Conservation (phyloP, 1,139 yeast genomes). For the Scheffersomyces segobiensis region DNA sequence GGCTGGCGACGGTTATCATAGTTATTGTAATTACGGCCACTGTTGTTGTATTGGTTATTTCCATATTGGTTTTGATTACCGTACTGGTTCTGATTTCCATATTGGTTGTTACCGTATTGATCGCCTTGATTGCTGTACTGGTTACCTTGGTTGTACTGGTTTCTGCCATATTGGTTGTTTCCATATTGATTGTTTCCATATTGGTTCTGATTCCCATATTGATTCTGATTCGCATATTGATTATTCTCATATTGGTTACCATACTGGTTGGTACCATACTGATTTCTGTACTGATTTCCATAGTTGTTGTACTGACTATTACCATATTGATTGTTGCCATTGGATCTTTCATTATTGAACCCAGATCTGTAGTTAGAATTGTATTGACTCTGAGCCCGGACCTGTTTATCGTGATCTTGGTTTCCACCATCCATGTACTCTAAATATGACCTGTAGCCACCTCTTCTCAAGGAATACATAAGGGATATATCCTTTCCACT, state of each 20-base stretch:
- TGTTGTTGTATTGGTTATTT: conserved; percentile 5
- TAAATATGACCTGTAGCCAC: conserved; percentile 42
- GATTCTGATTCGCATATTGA: conserved; percentile 1
- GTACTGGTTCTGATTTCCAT: conserved; percentile 3
- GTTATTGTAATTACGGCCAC: conserved; percentile 5
- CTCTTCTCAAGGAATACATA: conserved; percentile 38
- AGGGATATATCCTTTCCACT: conserved; percentile 35
- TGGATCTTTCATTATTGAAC: conserved; percentile 3
- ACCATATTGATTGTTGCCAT: conserved; percentile 8
- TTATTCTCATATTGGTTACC: conserved; percentile 5
- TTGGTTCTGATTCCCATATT: conserved; percentile 1
- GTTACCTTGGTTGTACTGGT: conserved; percentile 7
- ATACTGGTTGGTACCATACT: conserved; percentile 3
- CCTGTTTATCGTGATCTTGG: conserved; percentile 12
- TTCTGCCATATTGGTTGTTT: conserved; percentile 1
- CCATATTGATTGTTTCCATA: conserved; percentile 2
- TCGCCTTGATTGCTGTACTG: conserved; percentile 11
- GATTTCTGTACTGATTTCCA: conserved; percentile 3
- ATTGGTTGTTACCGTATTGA: conserved; percentile 8
- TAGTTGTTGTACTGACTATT: conserved; percentile 6
- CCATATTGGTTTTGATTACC: conserved; percentile 8
- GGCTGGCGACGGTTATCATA: conserved; percentile 10
- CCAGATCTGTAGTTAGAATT: conserved; percentile 8
- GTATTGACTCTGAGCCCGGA: conserved; percentile 5
- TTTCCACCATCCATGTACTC: conserved; percentile 9